Evolutionary conservation across 441 rosid genomes (phyloP).

Genomic region (Hura crepitans): DNA sequence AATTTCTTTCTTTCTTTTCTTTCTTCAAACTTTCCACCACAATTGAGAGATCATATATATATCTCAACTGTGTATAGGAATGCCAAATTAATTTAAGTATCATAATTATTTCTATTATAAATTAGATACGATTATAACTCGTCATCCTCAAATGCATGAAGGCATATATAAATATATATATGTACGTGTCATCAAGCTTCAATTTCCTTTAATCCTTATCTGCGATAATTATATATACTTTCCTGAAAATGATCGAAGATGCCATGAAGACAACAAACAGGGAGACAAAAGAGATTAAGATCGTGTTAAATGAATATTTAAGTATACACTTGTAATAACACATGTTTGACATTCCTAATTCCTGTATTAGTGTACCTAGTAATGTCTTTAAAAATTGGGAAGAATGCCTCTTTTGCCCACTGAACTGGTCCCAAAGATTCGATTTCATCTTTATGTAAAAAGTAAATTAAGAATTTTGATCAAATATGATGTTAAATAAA

Average conservation of each 20-base stretch:
- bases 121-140: neutral
- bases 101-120: neutral
- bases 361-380: too few species aligned
- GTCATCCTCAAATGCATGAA: conserved; percentile 6
- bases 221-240: neutral
- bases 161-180: too few species aligned
- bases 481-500: too few species aligned
- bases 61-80: neutral
- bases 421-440: too few species aligned
- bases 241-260: conserved; percentile 15
- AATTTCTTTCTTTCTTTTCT: too few species aligned
- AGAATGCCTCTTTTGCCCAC: too few species aligned
- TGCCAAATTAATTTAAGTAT: neutral
- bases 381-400: too few species aligned
- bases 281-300: conserved; percentile 21
- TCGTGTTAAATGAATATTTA: neutral
- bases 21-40: conserved; percentile 24
- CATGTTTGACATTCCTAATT: neutral
- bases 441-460: too few species aligned
- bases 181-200: conserved; percentile 19
- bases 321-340: neutral
- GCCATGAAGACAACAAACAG: conserved; percentile 32
- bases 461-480: too few species aligned
- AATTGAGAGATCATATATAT: neutral
- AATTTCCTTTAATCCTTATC: conserved; percentile 16